Evolutionary conservation across 2,329 filamentous ascomycete genomes (phyloP), one percentile per base, ranked within the genome.

Genomic region (Nemania sp.): DNA sequence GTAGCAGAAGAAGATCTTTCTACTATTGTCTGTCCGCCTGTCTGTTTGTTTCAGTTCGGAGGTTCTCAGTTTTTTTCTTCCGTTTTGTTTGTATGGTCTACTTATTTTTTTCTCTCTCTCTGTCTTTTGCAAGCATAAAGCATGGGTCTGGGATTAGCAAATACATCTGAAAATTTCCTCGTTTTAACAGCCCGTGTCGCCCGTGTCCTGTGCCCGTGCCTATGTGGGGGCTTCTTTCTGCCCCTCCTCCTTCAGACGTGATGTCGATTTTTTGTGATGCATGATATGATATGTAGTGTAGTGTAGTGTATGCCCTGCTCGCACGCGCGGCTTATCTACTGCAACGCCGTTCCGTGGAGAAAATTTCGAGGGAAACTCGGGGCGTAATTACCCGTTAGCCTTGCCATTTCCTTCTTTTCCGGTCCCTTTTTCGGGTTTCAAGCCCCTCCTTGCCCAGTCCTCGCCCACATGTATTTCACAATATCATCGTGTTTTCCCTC

Each of bases 81-180:
- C n/a, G n/a, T n/a, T 29, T 29, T 29, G 25, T 49, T 69, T 68
- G 63, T 69, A 67, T 67, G 58, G 65, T 68, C 67, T 54, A 2
- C 17, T 54, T 68, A 51, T 69, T 43, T 67, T n/a, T n/a, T n/a
- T n/a, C n/a, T n/a, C n/a, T n/a, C n/a, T n/a, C n/a, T n/a, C n/a
- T n/a, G n/a, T n/a, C n/a, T n/a, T n/a, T 62, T 67, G 63, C 48
- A 46, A 62, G 60, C 63, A 67, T 69, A 62, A 66, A 65, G 68
- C 66, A 69, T 67, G 66, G 66, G 68, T 65, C 59, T 62, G 68
- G 71, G 72, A 74, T 77, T 39, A 39, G 70, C 70, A 73, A 72
- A 72, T 73, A 68, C 71, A 39, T 39, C 59, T 70, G 70, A 57
- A 68, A 54, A n/a, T n/a, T 64, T 56, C 54, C 37, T 63, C 62